Percentiles rank a stretch among this genome's conserved stretches.
Conservation (phyloP, 192 early-diverging fungal species). For the Chytriomyces sp. region DNA sequence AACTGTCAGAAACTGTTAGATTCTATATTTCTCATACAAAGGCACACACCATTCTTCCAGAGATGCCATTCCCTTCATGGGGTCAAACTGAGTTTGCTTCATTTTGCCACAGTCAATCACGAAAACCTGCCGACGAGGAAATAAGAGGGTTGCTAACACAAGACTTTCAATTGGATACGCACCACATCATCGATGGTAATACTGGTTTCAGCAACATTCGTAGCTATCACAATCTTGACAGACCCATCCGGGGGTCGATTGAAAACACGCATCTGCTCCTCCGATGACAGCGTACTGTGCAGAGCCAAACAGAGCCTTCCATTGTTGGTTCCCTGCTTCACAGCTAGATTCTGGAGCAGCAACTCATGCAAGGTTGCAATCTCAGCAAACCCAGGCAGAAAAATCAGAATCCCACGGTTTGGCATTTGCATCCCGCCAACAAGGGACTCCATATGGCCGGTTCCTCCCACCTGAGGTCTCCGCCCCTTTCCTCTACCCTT, state of each 20-base stretch:
- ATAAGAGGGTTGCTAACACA: conserved; percentile 30
- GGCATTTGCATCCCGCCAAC: conserved; percentile 7
- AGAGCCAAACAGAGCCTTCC: conserved; percentile 42
- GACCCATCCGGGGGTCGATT: conserved; percentile 52
- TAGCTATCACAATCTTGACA: conserved; percentile 75
- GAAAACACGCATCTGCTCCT: conserved; percentile 68
- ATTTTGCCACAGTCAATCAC: conserved; percentile 76
- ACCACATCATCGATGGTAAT: conserved; percentile 83
- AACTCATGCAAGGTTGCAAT: conserved; percentile 30
- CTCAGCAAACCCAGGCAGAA: conserved; percentile 45
- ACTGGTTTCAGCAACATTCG: conserved; percentile 81
- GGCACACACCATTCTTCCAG: conserved; percentile 59
- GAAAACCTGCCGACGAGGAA: conserved; percentile 49
- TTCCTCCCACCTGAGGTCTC: neutral
- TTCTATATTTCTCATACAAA: conserved; percentile 46
- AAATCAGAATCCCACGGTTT: conserved; percentile 43
- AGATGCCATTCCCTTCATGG: conserved; percentile 61
- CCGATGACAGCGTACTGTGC: conserved; percentile 56
- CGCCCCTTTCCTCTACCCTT: neutral
- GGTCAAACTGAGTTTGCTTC: conserved; percentile 70
- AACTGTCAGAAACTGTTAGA: too few species aligned
- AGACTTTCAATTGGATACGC: conserved; percentile 32
- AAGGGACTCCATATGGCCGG: neutral
- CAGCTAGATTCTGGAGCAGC: conserved; percentile 20
- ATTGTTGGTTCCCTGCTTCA: conserved; percentile 35